Evolutionary conservation across 257 asterid genomes (phyloP), one percentile per base, ranked within the genome.

Genomic region (Schizonepeta tenuifolia): DNA sequence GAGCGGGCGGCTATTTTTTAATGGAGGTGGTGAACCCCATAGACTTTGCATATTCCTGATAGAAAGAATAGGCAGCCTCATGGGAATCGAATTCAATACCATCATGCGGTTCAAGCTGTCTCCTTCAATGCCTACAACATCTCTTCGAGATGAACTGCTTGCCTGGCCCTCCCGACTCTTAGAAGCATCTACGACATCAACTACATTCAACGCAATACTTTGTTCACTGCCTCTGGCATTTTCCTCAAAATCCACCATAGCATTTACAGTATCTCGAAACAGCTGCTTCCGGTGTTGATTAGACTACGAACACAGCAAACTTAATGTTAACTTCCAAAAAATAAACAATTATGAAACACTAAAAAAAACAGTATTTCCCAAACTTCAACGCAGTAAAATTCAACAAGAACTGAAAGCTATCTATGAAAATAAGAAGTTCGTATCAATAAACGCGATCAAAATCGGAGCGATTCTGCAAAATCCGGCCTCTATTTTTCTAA

Each of bases 11-110:
- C 99, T 94, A 50, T 94, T 94, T n/a, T 82, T 91, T 94, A 66
- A 94, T 94, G 0, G 99, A 94, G 73, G 97, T 91, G 69, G 97
- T 94, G 89, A 94, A 94, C 43, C 99, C 99, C 99, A 94, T 91
- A 2, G 99, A 91, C 80, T 94, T 94, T 54, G 98, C 98, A 76
- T 91, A 91, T 70, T 91, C 98, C 80, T 94, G 99, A 81, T 94
- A 94, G 77, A 89, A 94, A 7, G 95, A 72, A 81, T 92, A 94
- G 3, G 96, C 99, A 0, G 90, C 86, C 85, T 91, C 99, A 41
- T 94, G 96, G 66, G 97, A 89, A 73, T 84, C 95, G 49, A 94
- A 94, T 55, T 94, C 99, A 20, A 92, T 85, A 28, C 97, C 99
- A 74, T 88, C 96, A 66, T 77, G 88, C 3, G 90, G 95, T 81